Evolutionary conservation across 805 yeast species (phyloP), one percentile per base, ranked within the genome.

Genomic region (Candida insectorum): DNA sequence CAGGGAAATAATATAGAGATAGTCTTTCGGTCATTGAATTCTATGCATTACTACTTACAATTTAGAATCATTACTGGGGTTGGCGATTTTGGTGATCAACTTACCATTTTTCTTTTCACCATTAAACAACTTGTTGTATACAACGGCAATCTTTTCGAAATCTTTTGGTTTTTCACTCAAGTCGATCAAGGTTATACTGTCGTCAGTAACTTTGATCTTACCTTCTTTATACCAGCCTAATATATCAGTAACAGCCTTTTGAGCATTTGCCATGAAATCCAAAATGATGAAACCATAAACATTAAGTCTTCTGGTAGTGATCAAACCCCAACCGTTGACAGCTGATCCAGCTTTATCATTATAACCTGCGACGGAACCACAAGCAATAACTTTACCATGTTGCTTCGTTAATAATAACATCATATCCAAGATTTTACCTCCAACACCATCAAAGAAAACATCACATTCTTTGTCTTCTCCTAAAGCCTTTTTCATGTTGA

Each of bases 21-120:
- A n/a, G n/a, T n/a, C n/a, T n/a, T n/a, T n/a, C n/a, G n/a, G n/a
- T n/a, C n/a, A n/a, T n/a, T n/a, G n/a, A n/a, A n/a, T n/a, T n/a
- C n/a, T n/a, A n/a, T n/a, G n/a, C n/a, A n/a, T n/a, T n/a, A n/a
- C n/a, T 26, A 30, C 19, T 16, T 33, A 34, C 30, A 34, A 34
- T 16, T 34, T 34, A 10, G 30, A 7, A 4, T 13, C 15, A 7
- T 22, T 18, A 9, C 33, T 29, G 14, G 43, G 41, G 10, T 37
- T 40, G 29, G 56, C 51, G 24, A 75, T 50, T 44, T 68, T 62
- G 28, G 81, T 70, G 28, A 76, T 50, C 44, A 71, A 59, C 47
- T 76, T 77, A 36, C 82, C 83, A 16, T 46, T 59, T 33, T 51
- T 47, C 54, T 76, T 76, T 18, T 48, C 45, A 34, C 69, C 70